Evolutionary conservation across 2,329 filamentous ascomycete genomes (phyloP).

Genomic region (Cytospora chrysosperma): DNA sequence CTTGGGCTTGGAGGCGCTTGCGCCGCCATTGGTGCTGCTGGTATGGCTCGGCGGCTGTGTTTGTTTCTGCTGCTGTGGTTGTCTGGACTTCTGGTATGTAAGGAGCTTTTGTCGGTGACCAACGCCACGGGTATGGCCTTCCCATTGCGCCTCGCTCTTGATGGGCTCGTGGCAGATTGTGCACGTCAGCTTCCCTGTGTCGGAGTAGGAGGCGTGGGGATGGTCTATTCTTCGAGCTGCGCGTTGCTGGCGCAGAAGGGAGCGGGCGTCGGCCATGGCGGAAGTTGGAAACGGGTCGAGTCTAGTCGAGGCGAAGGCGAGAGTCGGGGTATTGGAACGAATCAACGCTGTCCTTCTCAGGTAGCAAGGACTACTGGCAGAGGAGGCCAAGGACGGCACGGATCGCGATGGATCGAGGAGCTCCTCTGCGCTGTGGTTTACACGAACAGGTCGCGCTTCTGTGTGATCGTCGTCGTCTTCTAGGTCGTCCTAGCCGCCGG

Average conservation of each 20-base stretch:
- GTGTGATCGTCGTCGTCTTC: neutral
- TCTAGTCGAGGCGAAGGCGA: neutral
- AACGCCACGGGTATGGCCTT: slow-evolving; percentile 55
- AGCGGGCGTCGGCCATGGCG: slow-evolving; percentile 74
- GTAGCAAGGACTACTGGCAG: neutral
- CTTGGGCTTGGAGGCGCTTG: slow-evolving; percentile 20
- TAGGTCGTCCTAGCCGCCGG: neutral
- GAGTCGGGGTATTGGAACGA: neutral
- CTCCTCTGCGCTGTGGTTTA: neutral
- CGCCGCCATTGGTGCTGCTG: slow-evolving; percentile 23
- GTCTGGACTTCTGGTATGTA: slow-evolving; percentile 25
- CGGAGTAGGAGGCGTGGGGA: slow-evolving; percentile 66
- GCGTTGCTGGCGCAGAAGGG: slow-evolving; percentile 75
- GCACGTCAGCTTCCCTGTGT: slow-evolving; percentile 66
- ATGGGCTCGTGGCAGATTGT: slow-evolving; percentile 63
- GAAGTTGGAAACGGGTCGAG: neutral
- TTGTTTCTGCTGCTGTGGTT: slow-evolving; percentile 28
- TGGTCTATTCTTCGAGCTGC: slow-evolving; percentile 71
- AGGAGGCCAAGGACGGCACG: neutral
- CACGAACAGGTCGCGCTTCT: neutral
- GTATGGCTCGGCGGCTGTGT: slow-evolving; percentile 13
- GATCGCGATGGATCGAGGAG: too few relatives aligned
- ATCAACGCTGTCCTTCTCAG: neutral
- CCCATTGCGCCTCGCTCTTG: slow-evolving; percentile 68
- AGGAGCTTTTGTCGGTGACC: slow-evolving; percentile 44